A percentile compares a stretch with the other conserved stretches of the same genome.
These are phyloP conservation scores for Termitomyces sp. DNA, from an alignment of 768 basidiomycete species.

Conservation along the genomic window DNA sequence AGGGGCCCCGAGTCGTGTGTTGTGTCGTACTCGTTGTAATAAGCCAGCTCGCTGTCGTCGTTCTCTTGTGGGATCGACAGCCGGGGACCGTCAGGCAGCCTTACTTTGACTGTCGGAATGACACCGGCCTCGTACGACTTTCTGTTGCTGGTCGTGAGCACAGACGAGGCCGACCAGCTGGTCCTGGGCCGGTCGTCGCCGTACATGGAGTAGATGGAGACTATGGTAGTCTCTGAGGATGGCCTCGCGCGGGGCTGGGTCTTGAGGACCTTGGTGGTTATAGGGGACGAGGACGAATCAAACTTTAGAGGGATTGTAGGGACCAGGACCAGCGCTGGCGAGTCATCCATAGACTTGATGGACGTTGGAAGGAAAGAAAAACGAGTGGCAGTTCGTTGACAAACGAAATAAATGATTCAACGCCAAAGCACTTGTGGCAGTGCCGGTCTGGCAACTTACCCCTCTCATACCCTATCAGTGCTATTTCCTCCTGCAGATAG, in stretches of 20 bases:
- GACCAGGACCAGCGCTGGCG: constrained; percentile 33
- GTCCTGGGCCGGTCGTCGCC: constrained; percentile 46
- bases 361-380: constrained; percentile 2
- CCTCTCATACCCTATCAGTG: neutral
- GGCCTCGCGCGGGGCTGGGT: constrained; percentile 44
- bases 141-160: constrained; percentile 22
- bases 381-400: constrained; percentile 2
- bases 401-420: neutral
- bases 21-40: constrained; percentile 6
- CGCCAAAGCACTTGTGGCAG: neutral
- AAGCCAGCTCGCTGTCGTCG: constrained; percentile 15
- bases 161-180: constrained; percentile 37
- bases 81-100: constrained; percentile 23
- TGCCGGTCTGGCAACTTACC: neutral
- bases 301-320: constrained; percentile 26
- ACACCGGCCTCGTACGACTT: constrained; percentile 27
- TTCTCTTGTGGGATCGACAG: constrained; percentile 20
- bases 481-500: neutral
- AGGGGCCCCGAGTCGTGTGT: neutral
- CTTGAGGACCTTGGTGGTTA: constrained; percentile 5
- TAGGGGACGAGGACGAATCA: constrained; percentile 23
- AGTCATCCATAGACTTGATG: constrained; percentile 28
- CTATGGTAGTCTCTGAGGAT: constrained; percentile 72
- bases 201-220: constrained; percentile 88
- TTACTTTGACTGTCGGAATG: constrained; percentile 29